Evolutionary conservation across 2,329 filamentous ascomycete genomes (phyloP).

Genomic region (Penicillium sp.): DNA sequence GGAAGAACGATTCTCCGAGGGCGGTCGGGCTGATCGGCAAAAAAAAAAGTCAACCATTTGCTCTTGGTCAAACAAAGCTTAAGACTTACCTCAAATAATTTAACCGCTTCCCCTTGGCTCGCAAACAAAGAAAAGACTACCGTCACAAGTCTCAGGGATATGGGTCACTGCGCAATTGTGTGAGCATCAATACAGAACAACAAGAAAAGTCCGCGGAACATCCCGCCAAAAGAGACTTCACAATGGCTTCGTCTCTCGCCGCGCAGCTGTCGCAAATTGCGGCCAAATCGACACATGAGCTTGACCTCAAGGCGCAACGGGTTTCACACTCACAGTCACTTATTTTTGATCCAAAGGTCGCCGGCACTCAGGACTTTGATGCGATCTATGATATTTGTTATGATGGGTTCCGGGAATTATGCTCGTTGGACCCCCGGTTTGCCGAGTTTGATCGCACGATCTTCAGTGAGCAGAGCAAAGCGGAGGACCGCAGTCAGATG

Average conservation of each 20-base stretch:
- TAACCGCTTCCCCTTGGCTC: background rate
- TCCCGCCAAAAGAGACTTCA: constrained; percentile 19
- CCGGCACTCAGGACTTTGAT: constrained; percentile 85
- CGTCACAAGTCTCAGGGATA: background rate
- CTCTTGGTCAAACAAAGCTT: background rate
- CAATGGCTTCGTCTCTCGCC: constrained; percentile 82
- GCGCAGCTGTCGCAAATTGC: constrained; percentile 92
- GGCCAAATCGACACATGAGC: constrained; percentile 80
- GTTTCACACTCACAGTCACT: constrained; percentile 89
- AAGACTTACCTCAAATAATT: constrained; percentile 1
- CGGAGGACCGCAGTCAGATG: constrained; percentile 83
- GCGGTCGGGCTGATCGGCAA: constrained; percentile 15
- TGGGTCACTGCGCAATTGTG: constrained; percentile 3
- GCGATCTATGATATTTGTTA: constrained; percentile 81
- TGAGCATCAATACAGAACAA: constrained; percentile 1
- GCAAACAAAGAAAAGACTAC: background rate
- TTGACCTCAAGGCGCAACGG: constrained; percentile 91
- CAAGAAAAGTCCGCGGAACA: background rate
- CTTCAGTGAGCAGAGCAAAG: constrained; percentile 91
- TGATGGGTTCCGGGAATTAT: constrained; percentile 89
- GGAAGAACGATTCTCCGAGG: constrained; percentile 24
- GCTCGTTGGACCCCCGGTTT: constrained; percentile 79
- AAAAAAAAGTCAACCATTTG: constrained; percentile 33
- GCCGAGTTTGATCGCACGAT: constrained; percentile 69
- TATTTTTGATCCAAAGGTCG: constrained; percentile 83